Conservation (phyloP, 768 basidiomycete genomes). For the Lanmaoa pseudosensibilis region DNA sequence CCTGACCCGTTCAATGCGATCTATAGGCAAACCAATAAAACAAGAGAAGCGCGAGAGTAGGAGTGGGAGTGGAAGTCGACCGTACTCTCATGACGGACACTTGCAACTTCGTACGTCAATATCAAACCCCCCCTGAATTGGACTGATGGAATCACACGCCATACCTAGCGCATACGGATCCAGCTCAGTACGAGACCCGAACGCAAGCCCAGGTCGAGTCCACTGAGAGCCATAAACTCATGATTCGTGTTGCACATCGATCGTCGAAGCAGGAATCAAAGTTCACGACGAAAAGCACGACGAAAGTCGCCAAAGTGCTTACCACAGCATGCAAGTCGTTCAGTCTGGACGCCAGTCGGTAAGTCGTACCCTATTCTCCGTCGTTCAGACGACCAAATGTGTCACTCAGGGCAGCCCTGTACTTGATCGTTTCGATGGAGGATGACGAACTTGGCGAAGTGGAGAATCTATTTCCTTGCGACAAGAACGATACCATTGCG, state of each 20-base stretch:
- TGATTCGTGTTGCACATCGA: slow-evolving; percentile 34
- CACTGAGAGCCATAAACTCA: slow-evolving; percentile 14
- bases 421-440: slow-evolving; percentile 24
- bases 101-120: slow-evolving; percentile 15
- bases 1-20: not conserved
- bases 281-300: slow-evolving; percentile 31
- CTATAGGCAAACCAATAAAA: slow-evolving; percentile 18
- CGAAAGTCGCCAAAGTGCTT: slow-evolving; percentile 32
- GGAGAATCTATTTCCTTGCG: slow-evolving; percentile 33
- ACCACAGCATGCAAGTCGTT: slow-evolving; percentile 32
- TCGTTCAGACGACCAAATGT: not conserved
- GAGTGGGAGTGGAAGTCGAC: not conserved
- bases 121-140: not conserved
- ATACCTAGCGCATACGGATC: slow-evolving; percentile 2
- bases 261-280: slow-evolving; percentile 32
- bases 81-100: not conserved
- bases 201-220: slow-evolving; percentile 4
- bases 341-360: slow-evolving; percentile 22
- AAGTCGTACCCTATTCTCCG: not conserved
- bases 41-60: slow-evolving; percentile 12
- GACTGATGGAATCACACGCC: not conserved
- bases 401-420: slow-evolving; percentile 22
- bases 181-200: not conserved
- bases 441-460: slow-evolving; percentile 24
- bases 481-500: slow-evolving; percentile 26